Conservation (phyloP, 495 filamentous ascomycete genomes). For the Tirmania nivea region DNA sequence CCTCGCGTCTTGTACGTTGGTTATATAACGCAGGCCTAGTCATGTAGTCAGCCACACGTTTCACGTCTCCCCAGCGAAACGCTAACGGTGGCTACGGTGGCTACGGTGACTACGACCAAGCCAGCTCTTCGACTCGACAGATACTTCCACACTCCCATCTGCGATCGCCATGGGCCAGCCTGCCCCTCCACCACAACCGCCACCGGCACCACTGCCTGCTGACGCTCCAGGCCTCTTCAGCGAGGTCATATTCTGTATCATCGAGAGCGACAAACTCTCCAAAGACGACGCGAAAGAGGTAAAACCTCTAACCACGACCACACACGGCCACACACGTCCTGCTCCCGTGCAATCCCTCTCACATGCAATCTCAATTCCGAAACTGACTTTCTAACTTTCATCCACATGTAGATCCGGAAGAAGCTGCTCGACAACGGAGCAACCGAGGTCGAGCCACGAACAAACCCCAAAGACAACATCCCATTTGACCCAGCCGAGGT, state of each 20-base stretch:
- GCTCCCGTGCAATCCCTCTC: too few relatives aligned
- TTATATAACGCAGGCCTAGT: too few relatives aligned
- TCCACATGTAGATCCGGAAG: constrained; percentile 22
- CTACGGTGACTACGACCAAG: too few relatives aligned
- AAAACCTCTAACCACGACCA: constrained; percentile 4
- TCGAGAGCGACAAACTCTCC: constrained; percentile 24
- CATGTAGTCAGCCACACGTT: too few relatives aligned
- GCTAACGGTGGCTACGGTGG: too few relatives aligned
- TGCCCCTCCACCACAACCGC: too few relatives aligned
- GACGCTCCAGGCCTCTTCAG: constrained; percentile 9
- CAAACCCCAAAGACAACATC: constrained; percentile 5
- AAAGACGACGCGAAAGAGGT: constrained; percentile 26
- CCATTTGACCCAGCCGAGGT: constrained; percentile 32
- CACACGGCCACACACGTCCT: background rate
- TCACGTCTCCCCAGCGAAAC: too few relatives aligned
- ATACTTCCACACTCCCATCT: too few relatives aligned
- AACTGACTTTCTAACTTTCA: constrained; percentile 22
- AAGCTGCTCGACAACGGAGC: constrained; percentile 26
- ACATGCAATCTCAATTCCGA: background rate
- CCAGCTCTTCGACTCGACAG: too few relatives aligned
- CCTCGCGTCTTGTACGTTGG: too few relatives aligned
- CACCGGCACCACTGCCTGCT: background rate
- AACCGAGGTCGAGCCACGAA: constrained; percentile 22
- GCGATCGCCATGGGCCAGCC: too few relatives aligned
- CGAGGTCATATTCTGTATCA: constrained; percentile 20